phyloP scores from a whole-genome alignment of 2,329 filamentous ascomycete genomes.

The Bretziella fagacearum region DNA sequence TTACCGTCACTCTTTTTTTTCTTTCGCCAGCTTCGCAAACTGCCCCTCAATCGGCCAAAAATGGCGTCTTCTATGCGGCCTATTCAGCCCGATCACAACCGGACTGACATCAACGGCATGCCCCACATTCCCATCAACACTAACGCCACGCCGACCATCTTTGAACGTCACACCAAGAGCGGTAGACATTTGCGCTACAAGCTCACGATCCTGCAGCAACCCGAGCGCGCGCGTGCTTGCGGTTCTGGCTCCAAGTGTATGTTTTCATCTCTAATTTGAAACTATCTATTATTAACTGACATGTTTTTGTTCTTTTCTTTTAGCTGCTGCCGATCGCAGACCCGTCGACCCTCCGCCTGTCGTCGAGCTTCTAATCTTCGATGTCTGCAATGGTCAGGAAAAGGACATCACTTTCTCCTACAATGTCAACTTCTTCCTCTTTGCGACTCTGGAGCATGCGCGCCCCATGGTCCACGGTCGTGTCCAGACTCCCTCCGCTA shows the following conservation, averaged over 20 bases:
- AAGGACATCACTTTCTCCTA: slow-evolving; percentile 74
- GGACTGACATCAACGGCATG: slow-evolving; percentile 1
- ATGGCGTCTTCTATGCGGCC: slow-evolving; percentile 9
- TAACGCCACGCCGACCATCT: slow-evolving; percentile 12
- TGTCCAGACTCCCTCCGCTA: slow-evolving; percentile 47
- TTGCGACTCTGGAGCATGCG: slow-evolving; percentile 74
- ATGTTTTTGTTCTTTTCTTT: neutral
- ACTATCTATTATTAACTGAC: neutral
- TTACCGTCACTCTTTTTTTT: too few relatives aligned
- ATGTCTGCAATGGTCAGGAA: slow-evolving; percentile 40
- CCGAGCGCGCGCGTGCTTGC: slow-evolving; percentile 83
- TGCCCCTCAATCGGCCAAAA: too few relatives aligned
- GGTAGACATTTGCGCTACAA: slow-evolving; percentile 66
- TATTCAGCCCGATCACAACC: slow-evolving; percentile 9
- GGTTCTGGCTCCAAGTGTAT: slow-evolving; percentile 89
- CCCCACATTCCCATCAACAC: neutral
- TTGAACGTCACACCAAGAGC: slow-evolving; percentile 42
- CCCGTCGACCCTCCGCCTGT: slow-evolving; percentile 91
- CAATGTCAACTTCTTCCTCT: slow-evolving; percentile 96
- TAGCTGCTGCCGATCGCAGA: slow-evolving; percentile 71
- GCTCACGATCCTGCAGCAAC: slow-evolving; percentile 80
- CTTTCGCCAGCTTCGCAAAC: too few relatives aligned
- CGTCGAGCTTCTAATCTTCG: slow-evolving; percentile 73
- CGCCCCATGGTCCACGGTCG: slow-evolving; percentile 70
- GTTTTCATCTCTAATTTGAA: slow-evolving; percentile 19